These are phyloP conservation scores for Fragilaria radians DNA, from an alignment of 108 stramenopile genomes.

Conservation along the genomic window DNA sequence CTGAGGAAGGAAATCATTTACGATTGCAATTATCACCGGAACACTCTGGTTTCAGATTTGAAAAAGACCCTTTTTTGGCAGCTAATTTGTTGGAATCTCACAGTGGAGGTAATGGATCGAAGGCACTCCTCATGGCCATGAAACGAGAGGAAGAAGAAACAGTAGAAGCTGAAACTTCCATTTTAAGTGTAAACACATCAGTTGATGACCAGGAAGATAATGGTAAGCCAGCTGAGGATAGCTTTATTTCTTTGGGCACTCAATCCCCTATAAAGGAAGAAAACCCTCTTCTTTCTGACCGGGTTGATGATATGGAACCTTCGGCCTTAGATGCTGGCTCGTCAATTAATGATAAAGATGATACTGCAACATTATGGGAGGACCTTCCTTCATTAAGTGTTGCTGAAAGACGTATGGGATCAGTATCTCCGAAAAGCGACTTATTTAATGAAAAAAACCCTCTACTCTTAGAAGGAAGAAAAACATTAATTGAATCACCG, in stretches of 20 bases:
- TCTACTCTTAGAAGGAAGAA: too few species aligned
- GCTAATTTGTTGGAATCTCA: constrained; percentile 42
- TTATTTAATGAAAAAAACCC: background rate
- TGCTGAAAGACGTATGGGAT: background rate
- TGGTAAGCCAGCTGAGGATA: background rate
- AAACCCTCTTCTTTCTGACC: background rate
- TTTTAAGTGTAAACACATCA: background rate
- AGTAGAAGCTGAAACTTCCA: background rate
- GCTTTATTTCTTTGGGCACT: too few species aligned
- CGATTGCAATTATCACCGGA: constrained; percentile 47
- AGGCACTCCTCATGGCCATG: constrained; percentile 51
- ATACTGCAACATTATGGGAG: too few species aligned
- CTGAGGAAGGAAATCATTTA: constrained; percentile 6
- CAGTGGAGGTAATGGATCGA: constrained; percentile 61
- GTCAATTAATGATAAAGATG: too few species aligned
- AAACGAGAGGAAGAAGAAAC: background rate
- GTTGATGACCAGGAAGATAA: background rate
- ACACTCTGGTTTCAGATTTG: constrained; percentile 75
- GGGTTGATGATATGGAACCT: background rate
- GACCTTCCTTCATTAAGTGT: background rate
- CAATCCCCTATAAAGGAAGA: background rate
- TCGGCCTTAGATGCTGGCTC: background rate
- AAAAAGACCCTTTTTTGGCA: constrained; percentile 34
- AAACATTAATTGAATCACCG: too few species aligned
- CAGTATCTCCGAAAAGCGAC: background rate